Conservation (phyloP, 257 asterid genomes). For the Solanum chmielewskii region DNA sequence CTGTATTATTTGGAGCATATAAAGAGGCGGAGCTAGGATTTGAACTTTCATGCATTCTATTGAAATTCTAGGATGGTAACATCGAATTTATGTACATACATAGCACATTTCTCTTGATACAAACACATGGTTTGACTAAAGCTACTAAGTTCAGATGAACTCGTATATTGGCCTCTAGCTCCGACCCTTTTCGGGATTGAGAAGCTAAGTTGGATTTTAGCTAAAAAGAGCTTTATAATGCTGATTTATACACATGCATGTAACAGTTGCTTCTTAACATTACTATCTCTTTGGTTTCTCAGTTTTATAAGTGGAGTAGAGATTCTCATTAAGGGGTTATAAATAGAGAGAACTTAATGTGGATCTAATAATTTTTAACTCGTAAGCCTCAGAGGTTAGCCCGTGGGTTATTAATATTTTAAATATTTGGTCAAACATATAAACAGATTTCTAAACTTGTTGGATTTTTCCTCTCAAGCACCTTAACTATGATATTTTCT, state of each 20-base stretch:
- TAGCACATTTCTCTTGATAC: background rate
- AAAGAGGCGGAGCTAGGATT: background rate
- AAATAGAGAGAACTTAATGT: background rate
- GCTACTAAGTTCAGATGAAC: background rate
- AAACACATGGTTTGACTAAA: background rate
- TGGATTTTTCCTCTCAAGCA: no score
- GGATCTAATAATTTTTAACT: background rate
- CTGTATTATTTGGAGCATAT: background rate
- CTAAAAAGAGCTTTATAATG: background rate
- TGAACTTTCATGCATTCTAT: background rate
- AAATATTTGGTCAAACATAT: no score
- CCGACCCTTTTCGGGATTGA: background rate
- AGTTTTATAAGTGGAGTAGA: no score
- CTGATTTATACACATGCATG: background rate
- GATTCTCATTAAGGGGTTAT: background rate
- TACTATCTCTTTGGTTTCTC: background rate
- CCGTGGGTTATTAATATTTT: no score
- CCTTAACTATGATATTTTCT: no score
- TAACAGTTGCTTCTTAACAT: background rate
- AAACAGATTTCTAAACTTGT: no score
- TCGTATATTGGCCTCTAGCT: background rate
- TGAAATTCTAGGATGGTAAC: background rate
- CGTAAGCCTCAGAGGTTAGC: fast-evolving
- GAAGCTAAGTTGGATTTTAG: background rate
- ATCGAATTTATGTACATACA: background rate